Evolutionary conservation across 805 yeast genomes (phyloP).

Genomic region (Tetrapisispora fleetii): DNA sequence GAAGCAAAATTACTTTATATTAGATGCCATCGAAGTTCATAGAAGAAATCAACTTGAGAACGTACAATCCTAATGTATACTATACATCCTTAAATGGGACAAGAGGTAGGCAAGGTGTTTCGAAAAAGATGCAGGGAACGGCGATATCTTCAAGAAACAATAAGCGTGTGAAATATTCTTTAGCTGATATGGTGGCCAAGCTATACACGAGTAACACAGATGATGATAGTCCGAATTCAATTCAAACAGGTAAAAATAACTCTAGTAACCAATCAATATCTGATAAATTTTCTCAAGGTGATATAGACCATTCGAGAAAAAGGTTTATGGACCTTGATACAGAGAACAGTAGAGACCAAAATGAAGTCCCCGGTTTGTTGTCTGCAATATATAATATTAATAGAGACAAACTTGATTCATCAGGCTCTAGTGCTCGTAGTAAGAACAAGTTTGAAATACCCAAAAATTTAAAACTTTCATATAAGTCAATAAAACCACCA

Average conservation of each 20-base stretch:
- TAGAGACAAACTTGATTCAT: conserved; percentile 20
- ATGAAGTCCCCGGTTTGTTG: conserved; percentile 23
- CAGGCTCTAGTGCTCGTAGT: background rate
- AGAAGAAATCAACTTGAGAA: conserved; percentile 27
- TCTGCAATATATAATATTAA: conserved; percentile 25
- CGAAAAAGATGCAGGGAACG: conserved; percentile 10
- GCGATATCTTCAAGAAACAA: conserved; percentile 18
- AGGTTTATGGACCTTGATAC: conserved; percentile 28
- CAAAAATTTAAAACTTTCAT: conserved; percentile 19
- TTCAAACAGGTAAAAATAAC: background rate
- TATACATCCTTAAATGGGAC: conserved; percentile 18
- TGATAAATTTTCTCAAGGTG: conserved; percentile 22
- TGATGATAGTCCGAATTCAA: conserved; percentile 1
- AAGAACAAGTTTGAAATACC: conserved; percentile 25
- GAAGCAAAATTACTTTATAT: background rate
- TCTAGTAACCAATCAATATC: conserved; percentile 3
- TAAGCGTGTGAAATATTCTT: conserved; percentile 28
- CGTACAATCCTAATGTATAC: conserved; percentile 27
- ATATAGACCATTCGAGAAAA: conserved; percentile 24
- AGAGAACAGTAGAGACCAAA: conserved; percentile 21
- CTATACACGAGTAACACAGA: conserved; percentile 16
- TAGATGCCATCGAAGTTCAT: conserved; percentile 7
- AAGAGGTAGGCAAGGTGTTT: conserved; percentile 13
- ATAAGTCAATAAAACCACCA: conserved; percentile 29
- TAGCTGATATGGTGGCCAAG: conserved; percentile 28